A percentile compares a stretch with the other conserved stretches of the same genome.
Conservation (phyloP, 768 basidiomycete genomes). For the Leccinum aurantiacum region DNA sequence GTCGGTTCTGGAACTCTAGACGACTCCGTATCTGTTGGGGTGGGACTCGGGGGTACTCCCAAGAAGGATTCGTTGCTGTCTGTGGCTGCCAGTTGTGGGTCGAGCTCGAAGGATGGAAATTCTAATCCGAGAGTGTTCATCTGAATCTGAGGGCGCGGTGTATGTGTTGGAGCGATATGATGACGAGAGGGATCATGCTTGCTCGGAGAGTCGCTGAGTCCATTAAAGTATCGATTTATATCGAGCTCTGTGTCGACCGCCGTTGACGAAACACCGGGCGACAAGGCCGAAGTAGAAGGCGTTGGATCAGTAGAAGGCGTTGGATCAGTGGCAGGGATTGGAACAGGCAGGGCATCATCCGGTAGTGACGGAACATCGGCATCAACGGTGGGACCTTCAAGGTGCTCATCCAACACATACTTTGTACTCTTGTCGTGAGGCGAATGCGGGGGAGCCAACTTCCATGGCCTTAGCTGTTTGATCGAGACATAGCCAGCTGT, state of each 20-base stretch:
- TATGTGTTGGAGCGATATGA: background rate
- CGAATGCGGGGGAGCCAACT: constrained; percentile 5
- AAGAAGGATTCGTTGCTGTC: constrained; percentile 23
- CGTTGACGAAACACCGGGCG: constrained; percentile 1
- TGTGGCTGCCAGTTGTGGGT: constrained; percentile 6
- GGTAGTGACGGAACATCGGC: background rate
- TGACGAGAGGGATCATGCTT: constrained; percentile 9
- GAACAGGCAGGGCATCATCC: background rate
- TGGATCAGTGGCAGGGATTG: background rate
- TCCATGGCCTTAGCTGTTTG: constrained; percentile 17
- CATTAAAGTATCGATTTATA: constrained; percentile 31
- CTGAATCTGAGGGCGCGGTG: constrained; percentile 11
- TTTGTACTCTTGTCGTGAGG: background rate
- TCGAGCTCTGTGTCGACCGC: constrained; percentile 21
- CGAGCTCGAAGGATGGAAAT: constrained; percentile 9
- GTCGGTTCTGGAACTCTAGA: background rate
- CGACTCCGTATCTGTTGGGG: background rate
- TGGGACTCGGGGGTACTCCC: constrained; percentile 30
- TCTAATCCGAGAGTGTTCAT: constrained; percentile 5
- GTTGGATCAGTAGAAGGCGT: background rate
- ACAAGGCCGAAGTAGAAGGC: background rate
- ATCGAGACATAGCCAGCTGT: constrained; percentile 11
- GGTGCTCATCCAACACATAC: background rate
- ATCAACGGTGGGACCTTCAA: background rate
- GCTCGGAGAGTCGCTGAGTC: constrained; percentile 23